Conservation (phyloP, 768 basidiomycete genomes). For the Mycena rebaudengoi region DNA sequence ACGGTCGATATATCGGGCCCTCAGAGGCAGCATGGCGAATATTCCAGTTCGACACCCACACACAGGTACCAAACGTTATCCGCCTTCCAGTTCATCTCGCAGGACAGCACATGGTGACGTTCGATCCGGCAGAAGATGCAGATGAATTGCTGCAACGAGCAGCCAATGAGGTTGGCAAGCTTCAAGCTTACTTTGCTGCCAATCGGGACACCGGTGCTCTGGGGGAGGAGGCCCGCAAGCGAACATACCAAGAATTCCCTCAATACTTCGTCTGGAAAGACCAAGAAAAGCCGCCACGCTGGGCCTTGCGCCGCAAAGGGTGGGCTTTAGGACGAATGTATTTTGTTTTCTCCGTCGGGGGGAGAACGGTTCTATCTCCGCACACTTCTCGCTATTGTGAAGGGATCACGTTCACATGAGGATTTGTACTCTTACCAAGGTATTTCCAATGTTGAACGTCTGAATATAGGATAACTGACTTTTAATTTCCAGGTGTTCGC, state of each 20-base stretch:
- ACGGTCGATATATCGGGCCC: constrained; percentile 38
- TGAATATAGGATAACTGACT: too few relatives aligned
- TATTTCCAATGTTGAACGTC: too few relatives aligned
- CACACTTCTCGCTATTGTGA: constrained; percentile 8
- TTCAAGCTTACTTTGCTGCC: constrained; percentile 42
- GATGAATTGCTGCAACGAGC: constrained; percentile 31
- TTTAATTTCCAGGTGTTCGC: background rate
- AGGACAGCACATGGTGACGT: constrained; percentile 49
- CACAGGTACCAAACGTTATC: constrained; percentile 46
- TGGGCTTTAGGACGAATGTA: constrained; percentile 54
- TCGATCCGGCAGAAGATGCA: constrained; percentile 38
- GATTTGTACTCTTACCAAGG: constrained; percentile 4
- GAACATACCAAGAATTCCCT: constrained; percentile 50
- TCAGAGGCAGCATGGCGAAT: constrained; percentile 48
- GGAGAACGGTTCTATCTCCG: constrained; percentile 18
- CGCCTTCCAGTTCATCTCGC: constrained; percentile 53
- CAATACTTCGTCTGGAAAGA: too few relatives aligned
- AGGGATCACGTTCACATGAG: background rate
- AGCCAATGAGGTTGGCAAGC: constrained; percentile 33
- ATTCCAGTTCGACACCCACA: constrained; percentile 43
- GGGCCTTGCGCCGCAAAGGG: constrained; percentile 37
- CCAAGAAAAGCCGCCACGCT: constrained; percentile 21
- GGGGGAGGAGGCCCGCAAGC: constrained; percentile 26
- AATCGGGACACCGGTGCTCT: constrained; percentile 29
- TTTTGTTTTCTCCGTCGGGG: constrained; percentile 33